A percentile compares a stretch with the other conserved stretches of the same genome.
Evolutionary conservation across 192 early-diverging fungal species (phyloP).

Genomic region (Umbelopsis vinacea): DNA sequence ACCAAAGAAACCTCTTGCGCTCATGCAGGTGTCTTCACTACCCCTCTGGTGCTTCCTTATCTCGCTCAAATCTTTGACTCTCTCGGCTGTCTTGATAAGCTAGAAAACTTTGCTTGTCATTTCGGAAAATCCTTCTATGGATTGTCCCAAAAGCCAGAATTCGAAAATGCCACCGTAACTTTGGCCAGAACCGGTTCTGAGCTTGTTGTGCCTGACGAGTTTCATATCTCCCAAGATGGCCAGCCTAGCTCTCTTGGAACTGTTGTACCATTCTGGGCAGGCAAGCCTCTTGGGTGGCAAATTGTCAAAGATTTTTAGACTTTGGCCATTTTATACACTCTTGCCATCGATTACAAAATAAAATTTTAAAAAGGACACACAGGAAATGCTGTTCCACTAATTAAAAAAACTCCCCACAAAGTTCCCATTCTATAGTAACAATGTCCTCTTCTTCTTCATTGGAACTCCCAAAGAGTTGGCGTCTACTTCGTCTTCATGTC

Average conservation of each 20-base stretch:
- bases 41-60: constrained; percentile 82
- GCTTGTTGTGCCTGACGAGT: constrained; percentile 55
- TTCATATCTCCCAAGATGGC: constrained; percentile 49
- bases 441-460: constrained; percentile 40
- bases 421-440: constrained; percentile 20
- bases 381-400: too few relatives aligned
- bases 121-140: constrained; percentile 88
- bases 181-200: constrained; percentile 44
- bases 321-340: neutral
- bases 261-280: constrained; percentile 89
- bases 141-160: constrained; percentile 59
- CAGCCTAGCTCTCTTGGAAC: constrained; percentile 53
- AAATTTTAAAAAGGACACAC: too few relatives aligned
- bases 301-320: constrained; percentile 45
- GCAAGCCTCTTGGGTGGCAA: constrained; percentile 66
- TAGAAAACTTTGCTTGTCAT: constrained; percentile 83
- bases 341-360: neutral
- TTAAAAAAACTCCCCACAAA: too few relatives aligned
- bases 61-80: constrained; percentile 89
- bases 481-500: constrained; percentile 34
- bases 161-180: constrained; percentile 41
- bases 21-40: constrained; percentile 92
- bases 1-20: constrained; percentile 84
- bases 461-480: constrained; percentile 31
- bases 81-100: constrained; percentile 79